A percentile compares a stretch with the other conserved stretches of the same genome.
These are phyloP conservation scores for Ganoderma sinense DNA, from an alignment of 1,284 basidiomycete genomes.

Conservation along the genomic window DNA sequence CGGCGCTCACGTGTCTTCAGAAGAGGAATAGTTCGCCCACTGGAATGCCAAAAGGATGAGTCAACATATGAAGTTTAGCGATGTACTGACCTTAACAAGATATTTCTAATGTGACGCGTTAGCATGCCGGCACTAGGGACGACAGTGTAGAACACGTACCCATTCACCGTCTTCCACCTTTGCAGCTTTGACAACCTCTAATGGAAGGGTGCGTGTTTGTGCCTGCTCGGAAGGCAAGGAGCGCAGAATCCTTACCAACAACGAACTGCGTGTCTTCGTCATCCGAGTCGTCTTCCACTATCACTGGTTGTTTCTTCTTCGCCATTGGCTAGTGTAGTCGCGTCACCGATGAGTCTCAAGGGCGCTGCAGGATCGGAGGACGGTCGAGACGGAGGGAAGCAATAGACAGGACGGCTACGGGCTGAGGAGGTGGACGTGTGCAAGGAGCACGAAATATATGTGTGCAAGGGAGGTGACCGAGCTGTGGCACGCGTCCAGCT, in stretches of 20 bases:
- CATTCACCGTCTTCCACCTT: conserved; percentile 50
- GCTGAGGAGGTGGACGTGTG: not conserved
- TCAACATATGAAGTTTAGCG: not conserved
- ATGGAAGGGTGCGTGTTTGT: not conserved
- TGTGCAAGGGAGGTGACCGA: not conserved
- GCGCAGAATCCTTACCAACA: not conserved
- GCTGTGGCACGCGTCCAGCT: not conserved
- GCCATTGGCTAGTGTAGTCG: not conserved
- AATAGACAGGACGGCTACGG: not conserved
- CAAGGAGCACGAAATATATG: conserved; percentile 3
- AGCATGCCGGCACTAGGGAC: not conserved
- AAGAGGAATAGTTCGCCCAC: conserved; percentile 60
- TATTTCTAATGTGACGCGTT: conserved; percentile 54
- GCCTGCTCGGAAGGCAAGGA: not conserved
- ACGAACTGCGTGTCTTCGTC: not conserved
- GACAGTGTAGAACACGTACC: conserved; percentile 43
- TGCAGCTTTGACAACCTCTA: conserved; percentile 63
- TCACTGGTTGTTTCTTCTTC: conserved; percentile 1
- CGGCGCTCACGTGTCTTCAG: conserved; percentile 51
- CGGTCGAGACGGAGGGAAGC: not conserved
- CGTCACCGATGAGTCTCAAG: not conserved
- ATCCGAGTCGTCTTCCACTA: not conserved
- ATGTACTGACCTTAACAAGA: conserved; percentile 56
- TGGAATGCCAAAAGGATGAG: conserved; percentile 38
- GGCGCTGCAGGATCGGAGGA: not conserved